Percentiles rank a stretch among this genome's conserved stretches.
Conservation (phyloP, 2,329 filamentous ascomycete species). For the Calonectria leucothoes region DNA sequence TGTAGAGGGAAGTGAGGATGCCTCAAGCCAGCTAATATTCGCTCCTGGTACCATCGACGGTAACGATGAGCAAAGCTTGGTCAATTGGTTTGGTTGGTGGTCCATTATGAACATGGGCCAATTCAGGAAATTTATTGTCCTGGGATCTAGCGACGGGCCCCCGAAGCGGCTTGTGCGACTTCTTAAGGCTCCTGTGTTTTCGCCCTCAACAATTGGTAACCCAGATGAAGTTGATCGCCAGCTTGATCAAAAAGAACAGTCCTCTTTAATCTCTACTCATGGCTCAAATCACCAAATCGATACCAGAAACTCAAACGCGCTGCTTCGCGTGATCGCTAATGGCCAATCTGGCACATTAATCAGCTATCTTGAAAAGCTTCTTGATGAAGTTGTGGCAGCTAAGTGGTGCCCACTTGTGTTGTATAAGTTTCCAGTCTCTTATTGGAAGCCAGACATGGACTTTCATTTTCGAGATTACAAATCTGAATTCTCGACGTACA, state of each 20-base stretch:
- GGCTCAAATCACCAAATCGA: not conserved
- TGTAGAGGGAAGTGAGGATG: not conserved
- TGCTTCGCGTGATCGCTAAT: conserved; percentile 7
- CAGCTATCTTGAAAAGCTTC: conserved; percentile 21
- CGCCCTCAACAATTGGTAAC: conserved; percentile 47
- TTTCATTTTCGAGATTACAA: conserved; percentile 36
- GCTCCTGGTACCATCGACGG: conserved; percentile 62
- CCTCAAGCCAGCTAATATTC: conserved; percentile 51
- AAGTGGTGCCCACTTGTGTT: conserved; percentile 42
- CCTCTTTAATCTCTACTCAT: not conserved
- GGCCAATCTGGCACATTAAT: conserved; percentile 23
- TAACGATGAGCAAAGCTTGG: conserved; percentile 71
- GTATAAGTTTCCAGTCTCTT: conserved; percentile 55
- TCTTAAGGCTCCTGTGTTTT: conserved; percentile 46
- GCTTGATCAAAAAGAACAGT: conserved; percentile 14
- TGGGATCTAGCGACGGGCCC: conserved; percentile 57
- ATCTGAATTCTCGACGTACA: conserved; percentile 34
- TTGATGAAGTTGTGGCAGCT: not conserved
- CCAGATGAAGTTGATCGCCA: conserved; percentile 46
- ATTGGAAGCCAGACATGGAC: conserved; percentile 45
- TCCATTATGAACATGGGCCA: conserved; percentile 59
- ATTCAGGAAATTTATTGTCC: conserved; percentile 65
- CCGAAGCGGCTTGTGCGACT: conserved; percentile 38
- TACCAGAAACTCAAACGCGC: not conserved
- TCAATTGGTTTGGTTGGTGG: conserved; percentile 74